A percentile compares a stretch with the other conserved stretches of the same genome.
phyloP scores from a whole-genome alignment of 2,329 filamentous ascomycete genomes.

The Apiospora phragmitis region DNA sequence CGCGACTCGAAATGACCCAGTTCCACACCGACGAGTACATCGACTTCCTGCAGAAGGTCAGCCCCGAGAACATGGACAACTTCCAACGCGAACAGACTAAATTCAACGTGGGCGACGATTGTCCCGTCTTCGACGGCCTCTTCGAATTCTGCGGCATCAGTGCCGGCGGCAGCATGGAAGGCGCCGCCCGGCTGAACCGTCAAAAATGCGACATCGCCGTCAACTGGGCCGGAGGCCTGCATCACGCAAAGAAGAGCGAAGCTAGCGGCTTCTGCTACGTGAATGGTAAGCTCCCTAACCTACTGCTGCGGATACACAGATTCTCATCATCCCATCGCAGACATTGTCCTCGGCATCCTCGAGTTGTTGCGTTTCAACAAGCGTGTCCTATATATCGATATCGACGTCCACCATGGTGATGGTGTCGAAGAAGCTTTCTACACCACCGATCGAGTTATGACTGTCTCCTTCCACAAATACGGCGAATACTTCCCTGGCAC shows the following conservation, averaged over 20 bases:
- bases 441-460: constrained; percentile 90
- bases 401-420: constrained; percentile 92
- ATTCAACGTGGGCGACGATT: constrained; percentile 96
- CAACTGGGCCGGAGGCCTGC: constrained; percentile 96
- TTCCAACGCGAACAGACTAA: constrained; percentile 88
- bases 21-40: constrained; percentile 97
- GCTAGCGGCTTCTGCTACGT: constrained; percentile 98
- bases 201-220: constrained; percentile 95
- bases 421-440: constrained; percentile 94
- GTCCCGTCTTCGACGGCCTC: constrained; percentile 96
- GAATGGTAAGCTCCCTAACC: constrained; percentile 64
- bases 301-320: background rate
- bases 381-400: constrained; percentile 96
- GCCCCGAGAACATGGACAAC: constrained; percentile 96
- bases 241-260: constrained; percentile 96
- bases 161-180: constrained; percentile 90
- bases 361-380: constrained; percentile 88
- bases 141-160: constrained; percentile 96
- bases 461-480: constrained; percentile 94
- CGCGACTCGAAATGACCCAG: constrained; percentile 84
- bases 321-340: constrained; percentile 53
- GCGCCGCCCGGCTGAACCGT: constrained; percentile 84
- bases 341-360: constrained; percentile 94
- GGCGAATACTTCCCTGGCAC: constrained; percentile 95
- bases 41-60: constrained; percentile 91